Evolutionary conservation across 108 stramenopile species (phyloP), one percentile per base, ranked within the genome.

Genomic region (Conticribra weissflogii): DNA sequence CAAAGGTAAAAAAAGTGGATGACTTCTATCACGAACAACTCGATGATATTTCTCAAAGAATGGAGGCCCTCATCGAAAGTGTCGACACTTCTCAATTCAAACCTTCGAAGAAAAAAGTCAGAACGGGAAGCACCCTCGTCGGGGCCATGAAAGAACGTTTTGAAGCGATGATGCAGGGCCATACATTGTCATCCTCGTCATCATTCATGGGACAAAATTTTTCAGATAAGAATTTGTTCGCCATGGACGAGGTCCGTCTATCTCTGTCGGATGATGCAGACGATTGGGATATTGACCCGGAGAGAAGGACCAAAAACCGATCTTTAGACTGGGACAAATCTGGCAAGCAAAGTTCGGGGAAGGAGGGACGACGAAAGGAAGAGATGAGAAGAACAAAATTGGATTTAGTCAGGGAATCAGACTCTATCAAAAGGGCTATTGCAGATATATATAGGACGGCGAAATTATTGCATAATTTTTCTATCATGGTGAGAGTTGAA

Each of bases 381-480:
- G 19, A 28, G 25, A 25, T 45, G 17, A 55, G 29, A 17, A 17
- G 12, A 19, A 22, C 58, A 15, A 67, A 66, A 33, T n/a, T 54
- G 29, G 32, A 69, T 44, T 15, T 46, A 9, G 63, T 41, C 46
- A 59, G 68, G 44, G 74, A 89, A 69, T 74, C 77, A 30, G 85
- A 89, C 63, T 91, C 90, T 3, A 90, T 96, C 30, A 78, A 87
- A 54, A 85, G 94, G 14, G 90, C 91, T 9, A 53, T 96, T 51
- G 76, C 81, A 0, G 94, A 93, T 68, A 78, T 88, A 34, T 88
- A 93, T 64, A 81, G 94, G 12, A 82, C 78, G 12, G 74, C 88
- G 45, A 96, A 88, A 65, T 72, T 96, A 3, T 68, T 96, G 59
- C 79, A 88, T 45, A 96, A 96, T 64, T 97, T 79, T 74, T 74